Evolutionary conservation across 805 yeast genomes (phyloP), one percentile per base, ranked within the genome.

Genomic region (Cyberlindnera sargentensis): DNA sequence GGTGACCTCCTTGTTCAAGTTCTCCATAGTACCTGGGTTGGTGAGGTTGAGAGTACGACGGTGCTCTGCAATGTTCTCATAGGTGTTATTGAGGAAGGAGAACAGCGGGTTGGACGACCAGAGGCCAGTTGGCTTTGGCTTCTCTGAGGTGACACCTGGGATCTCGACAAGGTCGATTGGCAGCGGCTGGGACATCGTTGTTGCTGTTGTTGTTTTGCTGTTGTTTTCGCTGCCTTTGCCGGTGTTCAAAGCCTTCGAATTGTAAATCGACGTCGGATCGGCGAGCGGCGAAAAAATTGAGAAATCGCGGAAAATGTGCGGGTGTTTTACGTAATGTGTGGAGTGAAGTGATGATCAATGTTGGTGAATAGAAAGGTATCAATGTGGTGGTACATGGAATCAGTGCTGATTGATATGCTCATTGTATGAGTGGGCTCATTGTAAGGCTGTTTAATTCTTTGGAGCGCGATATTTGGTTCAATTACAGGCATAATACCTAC

Each of bases 1-100:
- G 50, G 90, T 72, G 46, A 89, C 97, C 70, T 93, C 99, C 70
- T 87, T 86, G 71, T 82, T 83, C 65, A 91, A 72, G 71, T 88
- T 87, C 72, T 90, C 98, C 65, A 88, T 79, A 51, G 96, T 84
- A 54, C 98, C 98, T 45, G 99, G 99, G 70, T 89, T 87, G 56
- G 78, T 69, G 63, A 93, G 78, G 45, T 89, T 88, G 53, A 90
- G 73, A 6, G 91, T 78, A 48, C 77, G 73, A 64, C 98, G 81
- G 65, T 89, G 95, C 55, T 80, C 82, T 49, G 79, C 67, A 48
- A 89, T 73, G 53, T 80, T 76, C 57, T 70, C 75, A 65, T 86
- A 84, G 49, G 82, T 84, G 59, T 84, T 85, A 62, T 84, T 80
- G 55, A 84, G 71, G 67, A 81, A 87, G 46, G 85, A 78, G 60